Percentiles rank a stretch among this genome's conserved stretches.
phyloP scores from a whole-genome alignment of 2,329 filamentous ascomycete genomes.

The Fusarium buxicola region DNA sequence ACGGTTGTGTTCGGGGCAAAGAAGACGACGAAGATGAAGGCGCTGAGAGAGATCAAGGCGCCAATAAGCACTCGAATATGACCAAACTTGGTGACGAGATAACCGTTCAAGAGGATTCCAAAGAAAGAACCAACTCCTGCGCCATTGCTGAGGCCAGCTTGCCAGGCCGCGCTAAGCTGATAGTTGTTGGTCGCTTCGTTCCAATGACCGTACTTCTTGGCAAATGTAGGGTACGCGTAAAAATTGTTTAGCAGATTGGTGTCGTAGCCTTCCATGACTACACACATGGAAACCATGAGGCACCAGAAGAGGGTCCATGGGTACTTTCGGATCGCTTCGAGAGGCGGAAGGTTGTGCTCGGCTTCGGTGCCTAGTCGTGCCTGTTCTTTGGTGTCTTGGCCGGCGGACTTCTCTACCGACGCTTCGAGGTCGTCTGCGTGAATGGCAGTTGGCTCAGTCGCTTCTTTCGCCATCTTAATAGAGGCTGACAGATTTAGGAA shows the following conservation, averaged over 20 bases:
- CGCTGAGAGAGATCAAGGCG: conserved; percentile 52
- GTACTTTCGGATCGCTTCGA: conserved; percentile 47
- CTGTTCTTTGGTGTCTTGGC: conserved; percentile 23
- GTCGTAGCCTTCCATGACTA: conserved; percentile 60
- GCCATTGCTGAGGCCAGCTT: conserved; percentile 60
- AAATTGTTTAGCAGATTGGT: conserved; percentile 52
- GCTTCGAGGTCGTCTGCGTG: conserved; percentile 27
- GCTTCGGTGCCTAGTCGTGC: conserved; percentile 28
- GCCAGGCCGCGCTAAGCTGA: conserved; percentile 62
- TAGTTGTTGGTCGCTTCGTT: conserved; percentile 42
- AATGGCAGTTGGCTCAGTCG: conserved; percentile 10
- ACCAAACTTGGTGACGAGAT: conserved; percentile 57
- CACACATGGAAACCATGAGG: conserved; percentile 50
- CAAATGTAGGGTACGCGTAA: conserved; percentile 50
- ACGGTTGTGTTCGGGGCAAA: conserved; percentile 55
- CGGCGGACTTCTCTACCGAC: background rate
- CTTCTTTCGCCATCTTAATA: conserved; percentile 20
- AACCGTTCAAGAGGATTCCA: conserved; percentile 61
- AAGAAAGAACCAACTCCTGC: conserved; percentile 60
- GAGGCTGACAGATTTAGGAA: background rate
- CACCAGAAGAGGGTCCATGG: conserved; percentile 55
- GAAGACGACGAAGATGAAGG: conserved; percentile 61
- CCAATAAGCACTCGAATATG: conserved; percentile 59
- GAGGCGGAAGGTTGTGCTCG: conserved; percentile 45
- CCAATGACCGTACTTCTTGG: conserved; percentile 47